Evolutionary conservation across 306 rosid genomes (phyloP), one percentile per base, ranked within the genome.

Genomic region (Leucaena leucocephala): DNA sequence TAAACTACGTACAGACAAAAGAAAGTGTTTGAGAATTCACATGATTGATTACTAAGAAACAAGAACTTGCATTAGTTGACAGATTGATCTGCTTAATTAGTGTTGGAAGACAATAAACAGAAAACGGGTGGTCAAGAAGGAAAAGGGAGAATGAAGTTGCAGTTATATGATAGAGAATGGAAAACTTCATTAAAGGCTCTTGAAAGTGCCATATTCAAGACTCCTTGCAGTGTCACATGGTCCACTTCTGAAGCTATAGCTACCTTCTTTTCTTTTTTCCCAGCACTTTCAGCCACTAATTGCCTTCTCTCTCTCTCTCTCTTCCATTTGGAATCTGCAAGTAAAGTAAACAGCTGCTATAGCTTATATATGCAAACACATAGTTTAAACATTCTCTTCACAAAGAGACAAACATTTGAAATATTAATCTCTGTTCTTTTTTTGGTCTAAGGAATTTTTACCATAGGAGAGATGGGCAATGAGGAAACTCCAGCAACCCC

Each of bases 401-500:
- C 80, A 61, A 17, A 78, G 27, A 35, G 58, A 86, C 76, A 79
- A 68, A 81, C 73, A 50, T 67, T 35, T 82, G n/a, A 34, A 77
- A 68, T 80, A 50, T 35, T 76, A 75, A 70, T 62, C 65, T 69
- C 71, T 42, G 13, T 42, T 1, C 46, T 14, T 50, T 17, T 68
- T 65, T 65, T 6, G 71, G 75, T 64, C 62, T 54, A 34, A 76
- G 80, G 68, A 40, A 39, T 14, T 21, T 61, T 62, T 34, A 33
- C 68, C 10, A 3, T 35, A 15, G 64, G 73, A 72, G 77, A 48
- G 71, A 89, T 87, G 91, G 86, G 82, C 34, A 85, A 71, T 58
- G 90, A 86, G 15, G 89, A 87, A 85, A 87, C 84, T 57, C 87
- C 91, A 6, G 86, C 91, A 34, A 90, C 94, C 49, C 94, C 94